phyloP scores from a whole-genome alignment of 495 filamentous ascomycete species.

The Talaromyces trachyspermus region DNA sequence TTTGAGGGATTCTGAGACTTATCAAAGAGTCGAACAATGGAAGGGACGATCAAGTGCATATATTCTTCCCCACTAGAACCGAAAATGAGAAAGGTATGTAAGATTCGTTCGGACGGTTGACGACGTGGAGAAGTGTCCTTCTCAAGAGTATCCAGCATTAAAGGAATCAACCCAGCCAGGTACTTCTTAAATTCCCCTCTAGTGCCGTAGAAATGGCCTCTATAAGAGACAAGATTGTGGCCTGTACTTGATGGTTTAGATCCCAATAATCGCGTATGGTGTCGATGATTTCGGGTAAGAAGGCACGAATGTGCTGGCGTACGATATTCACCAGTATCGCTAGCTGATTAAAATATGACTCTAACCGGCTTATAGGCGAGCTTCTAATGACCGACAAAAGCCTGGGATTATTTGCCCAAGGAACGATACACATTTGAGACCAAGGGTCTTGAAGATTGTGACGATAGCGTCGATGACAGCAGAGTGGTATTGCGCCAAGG shows the following conservation, averaged over 20 bases:
- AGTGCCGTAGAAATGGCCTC: conserved; percentile 89
- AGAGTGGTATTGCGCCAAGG: conserved; percentile 80
- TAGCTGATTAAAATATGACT: conserved; percentile 95
- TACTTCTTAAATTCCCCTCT: conserved; percentile 97
- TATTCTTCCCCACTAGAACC: conserved; percentile 95
- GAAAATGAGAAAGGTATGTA: conserved; percentile 93
- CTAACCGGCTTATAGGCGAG: conserved; percentile 63
- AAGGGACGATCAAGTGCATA: conserved; percentile 97
- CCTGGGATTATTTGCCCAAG: conserved; percentile 88
- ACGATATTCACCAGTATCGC: conserved; percentile 91
- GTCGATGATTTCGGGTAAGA: conserved; percentile 72
- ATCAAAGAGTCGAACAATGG: conserved; percentile 89
- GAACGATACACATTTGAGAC: conserved; percentile 90
- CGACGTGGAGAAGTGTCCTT: conserved; percentile 65
- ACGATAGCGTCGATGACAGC: conserved; percentile 98
- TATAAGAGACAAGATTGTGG: conserved; percentile 82
- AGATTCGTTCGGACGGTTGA: conserved; percentile 75
- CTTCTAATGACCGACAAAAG: conserved; percentile 79
- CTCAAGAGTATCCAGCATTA: conserved; percentile 92
- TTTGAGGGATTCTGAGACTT: conserved; percentile 67
- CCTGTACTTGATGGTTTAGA: conserved; percentile 64
- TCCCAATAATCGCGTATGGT: conserved; percentile 85
- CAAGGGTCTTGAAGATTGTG: conserved; percentile 94
- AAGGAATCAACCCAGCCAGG: conserved; percentile 75
- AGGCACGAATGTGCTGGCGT: conserved; percentile 88